Evolutionary conservation across 1,284 basidiomycete species (phyloP).

Genomic region (Malassezia psittaci): DNA sequence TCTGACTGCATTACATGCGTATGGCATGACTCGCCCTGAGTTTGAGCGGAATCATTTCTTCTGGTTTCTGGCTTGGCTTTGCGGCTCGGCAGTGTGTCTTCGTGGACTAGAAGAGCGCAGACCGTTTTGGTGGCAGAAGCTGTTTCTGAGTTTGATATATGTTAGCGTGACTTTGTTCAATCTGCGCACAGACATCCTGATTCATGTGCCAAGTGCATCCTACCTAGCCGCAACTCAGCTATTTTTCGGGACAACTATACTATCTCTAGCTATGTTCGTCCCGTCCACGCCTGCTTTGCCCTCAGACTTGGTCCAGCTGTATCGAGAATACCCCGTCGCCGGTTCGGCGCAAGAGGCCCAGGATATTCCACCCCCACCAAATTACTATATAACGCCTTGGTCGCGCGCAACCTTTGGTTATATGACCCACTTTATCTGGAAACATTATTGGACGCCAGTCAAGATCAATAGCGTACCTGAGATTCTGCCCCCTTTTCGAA

Average conservation of each 20-base stretch:
- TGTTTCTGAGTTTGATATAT: conserved; percentile 23
- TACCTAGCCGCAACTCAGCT: neutral
- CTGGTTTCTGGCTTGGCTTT: neutral
- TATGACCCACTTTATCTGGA: conserved; percentile 45
- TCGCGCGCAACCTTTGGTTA: conserved; percentile 21
- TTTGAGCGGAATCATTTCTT: conserved; percentile 9
- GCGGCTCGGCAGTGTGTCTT: neutral
- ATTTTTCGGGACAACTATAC: conserved; percentile 5
- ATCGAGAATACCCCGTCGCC: conserved; percentile 19
- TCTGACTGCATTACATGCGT: conserved; percentile 23
- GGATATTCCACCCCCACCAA: conserved; percentile 19
- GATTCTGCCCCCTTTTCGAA: conserved; percentile 52
- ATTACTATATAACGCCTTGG: conserved; percentile 14
- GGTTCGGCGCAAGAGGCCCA: conserved; percentile 23
- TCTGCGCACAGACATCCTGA: conserved; percentile 16
- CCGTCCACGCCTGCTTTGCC: neutral
- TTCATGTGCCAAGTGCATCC: neutral
- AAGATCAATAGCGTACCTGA: conserved; percentile 51
- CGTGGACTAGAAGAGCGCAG: neutral
- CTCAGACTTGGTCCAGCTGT: conserved; percentile 10
- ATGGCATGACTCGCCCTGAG: conserved; percentile 14
- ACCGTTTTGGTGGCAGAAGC: conserved; percentile 1
- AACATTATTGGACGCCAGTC: conserved; percentile 50
- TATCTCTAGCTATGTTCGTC: conserved; percentile 20
- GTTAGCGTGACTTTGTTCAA: conserved; percentile 19